phyloP scores from a whole-genome alignment of 2,329 filamentous ascomycete species.

The Cephalotrichum gorgonifer region DNA sequence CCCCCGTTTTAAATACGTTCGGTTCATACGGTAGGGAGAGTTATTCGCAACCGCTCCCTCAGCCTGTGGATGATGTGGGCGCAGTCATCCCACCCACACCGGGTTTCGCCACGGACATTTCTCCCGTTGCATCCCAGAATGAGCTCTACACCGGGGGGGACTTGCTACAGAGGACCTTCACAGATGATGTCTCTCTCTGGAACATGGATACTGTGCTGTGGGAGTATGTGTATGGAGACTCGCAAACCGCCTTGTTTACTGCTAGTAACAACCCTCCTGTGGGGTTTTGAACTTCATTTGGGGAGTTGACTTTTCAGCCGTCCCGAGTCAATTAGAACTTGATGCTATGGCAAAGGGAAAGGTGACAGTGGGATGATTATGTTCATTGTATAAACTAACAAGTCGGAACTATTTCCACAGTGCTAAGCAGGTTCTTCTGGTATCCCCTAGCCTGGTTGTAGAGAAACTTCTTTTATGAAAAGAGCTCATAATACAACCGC shows the following conservation, averaged over 20 bases:
- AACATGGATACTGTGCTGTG: conserved; percentile 11
- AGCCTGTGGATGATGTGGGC: not conserved
- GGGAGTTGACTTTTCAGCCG: too few species aligned
- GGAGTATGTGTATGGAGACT: conserved; percentile 11
- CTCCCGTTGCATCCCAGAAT: not conserved
- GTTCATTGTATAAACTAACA: too few species aligned
- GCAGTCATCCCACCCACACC: not conserved
- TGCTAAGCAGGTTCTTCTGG: too few species aligned
- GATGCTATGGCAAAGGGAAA: too few species aligned
- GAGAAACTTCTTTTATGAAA: too few species aligned
- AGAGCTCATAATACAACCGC: too few species aligned
- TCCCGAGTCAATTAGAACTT: too few species aligned
- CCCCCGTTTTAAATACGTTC: not conserved
- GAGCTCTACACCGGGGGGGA: conserved; percentile 1
- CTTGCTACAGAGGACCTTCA: conserved; percentile 9
- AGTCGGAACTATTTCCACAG: too few species aligned
- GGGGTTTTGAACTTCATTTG: too few species aligned
- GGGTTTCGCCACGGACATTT: not conserved
- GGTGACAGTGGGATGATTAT: too few species aligned
- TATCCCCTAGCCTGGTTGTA: too few species aligned
- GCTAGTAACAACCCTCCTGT: too few species aligned
- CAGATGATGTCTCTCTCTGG: conserved; percentile 10
- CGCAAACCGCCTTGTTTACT: not conserved
- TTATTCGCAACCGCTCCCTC: not conserved
- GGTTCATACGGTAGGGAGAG: not conserved